A percentile compares a stretch with the other conserved stretches of the same genome.
These are phyloP conservation scores for Diaporthe sp. DNA, from an alignment of 2,329 filamentous ascomycete species.

Conservation along the genomic window DNA sequence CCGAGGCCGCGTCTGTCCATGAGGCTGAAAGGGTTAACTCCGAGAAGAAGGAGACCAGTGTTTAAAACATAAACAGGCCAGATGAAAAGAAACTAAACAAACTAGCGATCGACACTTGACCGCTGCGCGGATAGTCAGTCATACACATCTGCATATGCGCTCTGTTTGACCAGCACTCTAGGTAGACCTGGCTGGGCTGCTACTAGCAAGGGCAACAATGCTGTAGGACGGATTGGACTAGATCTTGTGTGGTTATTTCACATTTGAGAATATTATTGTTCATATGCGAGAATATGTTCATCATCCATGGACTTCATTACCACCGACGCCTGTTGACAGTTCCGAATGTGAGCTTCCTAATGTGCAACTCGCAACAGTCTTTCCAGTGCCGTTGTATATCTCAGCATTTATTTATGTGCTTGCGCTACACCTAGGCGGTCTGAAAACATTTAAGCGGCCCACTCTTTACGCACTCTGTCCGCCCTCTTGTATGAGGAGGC, in stretches of 20 bases:
- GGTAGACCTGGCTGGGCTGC: neutral
- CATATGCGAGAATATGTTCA: neutral
- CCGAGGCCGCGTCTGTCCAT: conserved; percentile 18
- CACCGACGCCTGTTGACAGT: neutral
- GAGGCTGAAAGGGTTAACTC: conserved; percentile 23
- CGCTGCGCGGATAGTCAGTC: neutral
- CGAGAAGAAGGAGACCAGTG: conserved; percentile 30
- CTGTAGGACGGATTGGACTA: neutral
- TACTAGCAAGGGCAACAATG: neutral
- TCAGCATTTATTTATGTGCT: neutral
- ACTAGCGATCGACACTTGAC: neutral
- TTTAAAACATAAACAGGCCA: neutral
- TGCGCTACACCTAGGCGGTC: neutral
- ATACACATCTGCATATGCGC: neutral
- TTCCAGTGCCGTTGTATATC: neutral
- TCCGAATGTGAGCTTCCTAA: neutral
- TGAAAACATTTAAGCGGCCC: neutral
- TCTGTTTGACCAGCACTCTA: neutral
- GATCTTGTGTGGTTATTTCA: neutral
- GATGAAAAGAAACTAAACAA: neutral
- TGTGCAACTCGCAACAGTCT: neutral
- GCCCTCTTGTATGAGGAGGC: conserved; percentile 9
- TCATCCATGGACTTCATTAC: neutral
- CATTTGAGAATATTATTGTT: neutral
- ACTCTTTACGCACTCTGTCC: conserved; percentile 3